phyloP scores from a whole-genome alignment of 768 basidiomycete species.

The Lactifluus hygrophoroides region DNA sequence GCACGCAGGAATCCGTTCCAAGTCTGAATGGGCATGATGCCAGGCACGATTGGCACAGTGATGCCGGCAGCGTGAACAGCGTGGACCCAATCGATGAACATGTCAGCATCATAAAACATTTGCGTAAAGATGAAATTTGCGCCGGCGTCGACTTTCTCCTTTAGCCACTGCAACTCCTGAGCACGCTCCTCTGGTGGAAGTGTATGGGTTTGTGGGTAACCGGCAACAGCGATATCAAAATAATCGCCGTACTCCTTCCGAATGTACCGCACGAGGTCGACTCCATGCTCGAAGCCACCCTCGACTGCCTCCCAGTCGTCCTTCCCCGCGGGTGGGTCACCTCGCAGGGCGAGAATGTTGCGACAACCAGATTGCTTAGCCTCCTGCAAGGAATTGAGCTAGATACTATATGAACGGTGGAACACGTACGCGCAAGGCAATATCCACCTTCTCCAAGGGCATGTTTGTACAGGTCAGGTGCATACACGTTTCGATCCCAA shows the following conservation, averaged over 20 bases:
- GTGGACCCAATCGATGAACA: constrained; percentile 90
- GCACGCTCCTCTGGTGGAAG: constrained; percentile 67
- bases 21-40: constrained; percentile 92
- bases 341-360: constrained; percentile 88
- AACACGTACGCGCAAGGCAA: constrained; percentile 64
- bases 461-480: constrained; percentile 98
- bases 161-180: constrained; percentile 76
- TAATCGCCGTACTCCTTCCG: constrained; percentile 77
- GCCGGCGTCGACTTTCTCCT: constrained; percentile 87
- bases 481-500: constrained; percentile 97
- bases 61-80: constrained; percentile 78
- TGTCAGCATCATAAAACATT: constrained; percentile 91
- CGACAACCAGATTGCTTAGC: constrained; percentile 84
- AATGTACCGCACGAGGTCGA: constrained; percentile 89
- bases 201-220: constrained; percentile 78
- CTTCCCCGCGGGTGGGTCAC: constrained; percentile 84
- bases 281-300: constrained; percentile 82
- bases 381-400: constrained; percentile 43
- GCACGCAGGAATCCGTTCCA: constrained; percentile 92
- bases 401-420: constrained; percentile 1
- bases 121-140: constrained; percentile 95
- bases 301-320: constrained; percentile 90
- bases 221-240: constrained; percentile 91
- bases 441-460: constrained; percentile 92
- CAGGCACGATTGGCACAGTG: constrained; percentile 83